Evolutionary conservation across 1,284 basidiomycete genomes (phyloP).

Genomic region (Cystobasidium slooffiae): DNA sequence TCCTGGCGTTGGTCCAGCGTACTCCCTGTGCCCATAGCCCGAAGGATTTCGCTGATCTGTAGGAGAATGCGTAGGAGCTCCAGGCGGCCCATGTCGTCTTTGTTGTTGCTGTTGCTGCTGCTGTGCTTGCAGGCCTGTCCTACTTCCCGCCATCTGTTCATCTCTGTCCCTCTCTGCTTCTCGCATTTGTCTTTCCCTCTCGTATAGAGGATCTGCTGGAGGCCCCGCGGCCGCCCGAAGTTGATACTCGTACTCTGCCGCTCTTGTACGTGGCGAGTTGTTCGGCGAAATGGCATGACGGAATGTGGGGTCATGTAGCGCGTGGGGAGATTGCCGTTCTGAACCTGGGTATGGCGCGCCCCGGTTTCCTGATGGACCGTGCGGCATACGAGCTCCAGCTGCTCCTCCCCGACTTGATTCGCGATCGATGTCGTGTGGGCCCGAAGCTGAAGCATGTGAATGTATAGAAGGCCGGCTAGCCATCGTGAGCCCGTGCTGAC

Average conservation of each 20-base stretch:
- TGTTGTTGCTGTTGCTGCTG: constrained; percentile 9
- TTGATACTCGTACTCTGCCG: constrained; percentile 30
- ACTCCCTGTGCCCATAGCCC: constrained; percentile 5
- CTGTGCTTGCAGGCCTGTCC: background rate
- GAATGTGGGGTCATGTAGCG: constrained; percentile 2
- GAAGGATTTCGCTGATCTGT: background rate
- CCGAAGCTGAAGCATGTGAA: constrained; percentile 15
- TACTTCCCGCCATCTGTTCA: background rate
- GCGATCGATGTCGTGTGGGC: constrained; percentile 13
- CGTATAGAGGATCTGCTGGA: background rate
- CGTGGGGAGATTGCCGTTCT: constrained; percentile 18
- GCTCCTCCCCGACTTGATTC: background rate
- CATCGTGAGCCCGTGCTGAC: constrained; percentile 1
- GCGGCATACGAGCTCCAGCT: no score
- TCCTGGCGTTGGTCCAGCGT: background rate
- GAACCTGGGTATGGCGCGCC: background rate
- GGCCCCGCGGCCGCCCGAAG: background rate
- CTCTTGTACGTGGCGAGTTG: constrained; percentile 20
- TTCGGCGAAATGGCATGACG: constrained; percentile 9
- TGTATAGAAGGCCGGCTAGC: constrained; percentile 6
- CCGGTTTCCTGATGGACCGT: background rate
- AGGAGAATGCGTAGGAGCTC: background rate
- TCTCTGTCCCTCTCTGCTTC: constrained; percentile 27
- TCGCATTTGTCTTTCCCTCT: background rate
- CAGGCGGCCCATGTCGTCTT: constrained; percentile 9